Percentiles rank a stretch among this genome's conserved stretches.
phyloP scores from a whole-genome alignment of 2,329 filamentous ascomycete species.

The Stagonosporopsis rhizophila region DNA sequence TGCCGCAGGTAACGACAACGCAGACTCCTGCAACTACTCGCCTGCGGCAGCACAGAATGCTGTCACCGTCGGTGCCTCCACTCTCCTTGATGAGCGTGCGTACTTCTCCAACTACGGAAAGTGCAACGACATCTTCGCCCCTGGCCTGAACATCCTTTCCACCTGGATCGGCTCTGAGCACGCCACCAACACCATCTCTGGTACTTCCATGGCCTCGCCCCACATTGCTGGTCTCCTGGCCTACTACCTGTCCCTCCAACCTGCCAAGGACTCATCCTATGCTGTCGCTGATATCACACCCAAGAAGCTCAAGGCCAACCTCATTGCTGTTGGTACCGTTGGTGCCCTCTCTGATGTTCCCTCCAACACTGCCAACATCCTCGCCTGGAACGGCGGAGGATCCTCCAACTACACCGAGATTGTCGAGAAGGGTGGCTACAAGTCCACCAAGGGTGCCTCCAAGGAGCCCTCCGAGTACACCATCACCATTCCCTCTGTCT shows the following conservation, averaged over 20 bases:
- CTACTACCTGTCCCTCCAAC: conserved; percentile 97
- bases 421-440: conserved; percentile 75
- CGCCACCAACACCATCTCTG: conserved; percentile 95
- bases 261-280: conserved; percentile 86
- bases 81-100: conserved; percentile 90
- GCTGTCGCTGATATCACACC: conserved; percentile 89
- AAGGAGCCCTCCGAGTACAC: conserved; percentile 48
- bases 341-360: conserved; percentile 83
- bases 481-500: conserved; percentile 48
- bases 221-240: conserved; percentile 87
- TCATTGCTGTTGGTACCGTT: conserved; percentile 83
- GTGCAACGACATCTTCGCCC: conserved; percentile 99
- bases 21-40: conserved; percentile 99
- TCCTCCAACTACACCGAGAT: conserved; percentile 89
- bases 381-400: conserved; percentile 99
- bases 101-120: conserved; percentile 99
- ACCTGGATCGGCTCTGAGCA: conserved; percentile 98
- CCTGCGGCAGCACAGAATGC: conserved; percentile 90
- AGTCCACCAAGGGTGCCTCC: conserved; percentile 50
- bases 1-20: conserved; percentile 97
- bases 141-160: conserved; percentile 94
- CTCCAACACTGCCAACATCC: conserved; percentile 85
- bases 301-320: conserved; percentile 88
- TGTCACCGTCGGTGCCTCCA: conserved; percentile 94
- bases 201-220: conserved; percentile 72